Evolutionary conservation across 1,284 basidiomycete species (phyloP), one percentile per base, ranked within the genome.

Genomic region (Cutaneotrichosporon mucoides): DNA sequence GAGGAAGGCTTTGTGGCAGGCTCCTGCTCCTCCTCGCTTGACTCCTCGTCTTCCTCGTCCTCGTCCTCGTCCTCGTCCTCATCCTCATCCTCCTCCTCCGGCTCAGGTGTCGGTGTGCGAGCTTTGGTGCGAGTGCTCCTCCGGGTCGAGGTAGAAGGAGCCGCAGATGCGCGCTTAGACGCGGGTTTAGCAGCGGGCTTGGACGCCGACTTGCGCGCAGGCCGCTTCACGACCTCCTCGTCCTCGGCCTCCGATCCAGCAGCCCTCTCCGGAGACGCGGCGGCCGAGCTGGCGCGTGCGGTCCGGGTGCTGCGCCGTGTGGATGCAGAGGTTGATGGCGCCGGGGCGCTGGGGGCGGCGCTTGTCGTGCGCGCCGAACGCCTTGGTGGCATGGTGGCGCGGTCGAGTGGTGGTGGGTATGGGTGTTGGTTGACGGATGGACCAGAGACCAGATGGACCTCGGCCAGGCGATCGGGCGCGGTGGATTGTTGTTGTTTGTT

Each of bases 341-440:
- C 8, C 24, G 57, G 42, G 1, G 44, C 5, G 13, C 53, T n/a
- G 37, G 49, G 50, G 12, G 49, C 43, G 5, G 43, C 16, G 37
- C 37, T 56, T n/a, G 12, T 35, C 13, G 56, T 33, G 36, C 60
- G 56, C 7, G 55, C 56, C 16, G 61, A 51, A 42, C 57, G 47
- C 43, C 59, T 57, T 5, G 59, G 62, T 50, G 62, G 62, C 62
- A 63, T 63, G 55, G 40, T 49, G 38, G 34, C 35, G 44, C 45
- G 24, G 50, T 38, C 42, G 51, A 46, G 37, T 54, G 40, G 36
- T 46, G 56, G 3, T 38, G 38, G n/a, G 38, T 35, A 24, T 46
- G 48, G 42, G 15, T 43, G 40, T 45, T 53, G 37, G 12, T 40
- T 36, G 4, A 24, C 24, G 24, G 46, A 7, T n/a, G 34, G 13